Percentiles rank a stretch among this genome's conserved stretches.
These are phyloP conservation scores for Pseudomicrostroma phylloplanum DNA, from an alignment of 1,284 basidiomycete species.

Conservation along the genomic window DNA sequence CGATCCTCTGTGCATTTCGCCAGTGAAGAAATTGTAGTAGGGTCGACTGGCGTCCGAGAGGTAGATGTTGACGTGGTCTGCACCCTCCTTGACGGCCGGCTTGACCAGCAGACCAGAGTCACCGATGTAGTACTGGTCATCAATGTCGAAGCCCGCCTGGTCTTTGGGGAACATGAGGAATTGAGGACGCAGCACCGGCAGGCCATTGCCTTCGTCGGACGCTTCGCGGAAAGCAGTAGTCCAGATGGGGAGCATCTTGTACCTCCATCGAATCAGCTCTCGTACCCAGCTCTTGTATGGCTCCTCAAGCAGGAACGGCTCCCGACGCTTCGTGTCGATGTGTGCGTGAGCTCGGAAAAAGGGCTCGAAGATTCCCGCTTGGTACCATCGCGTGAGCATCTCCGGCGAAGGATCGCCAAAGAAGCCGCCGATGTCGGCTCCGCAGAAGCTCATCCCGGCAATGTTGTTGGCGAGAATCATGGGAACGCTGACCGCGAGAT, in stretches of 20 bases:
- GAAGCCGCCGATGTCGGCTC: conserved; percentile 95
- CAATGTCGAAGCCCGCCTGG: conserved; percentile 72
- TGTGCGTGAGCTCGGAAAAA: conserved; percentile 99
- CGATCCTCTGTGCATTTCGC: conserved; percentile 57
- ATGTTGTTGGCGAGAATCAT: conserved; percentile 88
- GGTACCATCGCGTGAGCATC: conserved; percentile 95
- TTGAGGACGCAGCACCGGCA: conserved; percentile 61
- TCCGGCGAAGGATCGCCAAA: conserved; percentile 92
- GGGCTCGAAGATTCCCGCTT: conserved; percentile 85
- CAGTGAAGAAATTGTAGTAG: conserved; percentile 85
- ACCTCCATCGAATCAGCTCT: conserved; percentile 74
- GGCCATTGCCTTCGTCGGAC: conserved; percentile 27
- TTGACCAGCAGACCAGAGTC: conserved; percentile 83
- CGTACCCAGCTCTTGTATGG: conserved; percentile 76
- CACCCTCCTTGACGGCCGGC: conserved; percentile 74
- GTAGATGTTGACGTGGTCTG: conserved; percentile 69
- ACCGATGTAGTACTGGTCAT: conserved; percentile 92
- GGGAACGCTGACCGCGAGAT: conserved; percentile 85
- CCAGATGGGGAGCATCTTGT: conserved; percentile 84
- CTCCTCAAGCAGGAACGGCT: conserved; percentile 86
- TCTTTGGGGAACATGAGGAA: conserved; percentile 88
- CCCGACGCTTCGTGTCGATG: conserved; percentile 93
- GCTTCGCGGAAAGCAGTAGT: conserved; percentile 75
- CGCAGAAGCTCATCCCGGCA: conserved; percentile 87
- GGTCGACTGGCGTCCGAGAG: conserved; percentile 82